Evolutionary conservation across 1,284 basidiomycete species (phyloP), one percentile per base, ranked within the genome.

Genomic region (Naganishia liquefaciens): DNA sequence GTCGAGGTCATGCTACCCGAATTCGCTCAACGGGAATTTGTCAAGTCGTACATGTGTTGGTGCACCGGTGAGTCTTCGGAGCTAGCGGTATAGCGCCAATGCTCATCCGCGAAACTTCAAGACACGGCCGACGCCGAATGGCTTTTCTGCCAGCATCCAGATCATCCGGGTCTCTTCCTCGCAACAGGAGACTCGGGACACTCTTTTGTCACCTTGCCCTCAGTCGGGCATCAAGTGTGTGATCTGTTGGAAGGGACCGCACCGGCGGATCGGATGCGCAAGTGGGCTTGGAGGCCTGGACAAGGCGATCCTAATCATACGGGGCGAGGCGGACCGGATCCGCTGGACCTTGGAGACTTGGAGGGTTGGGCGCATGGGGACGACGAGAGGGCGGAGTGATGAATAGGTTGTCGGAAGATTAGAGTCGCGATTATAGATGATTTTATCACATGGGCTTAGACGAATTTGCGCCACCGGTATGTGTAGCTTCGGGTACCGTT

Each of bases 141-240:
- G 69, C 60, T 77, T 42, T 66, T 76, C 17, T 72, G 71, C 46
- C 71, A 75, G 49, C 69, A 77, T 57, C 75, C 76, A 1, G 58
- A 64, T 25, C 74, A 71, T 70, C 68, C 70, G 30, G 68, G 69
- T 23, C 65, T 77, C 4, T 70, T 70, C 28, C 55, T 77, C 11
- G 75, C 75, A 4, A 72, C 74, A 11, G 75, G 76, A 9, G 74
- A 77, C 61, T 67, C 49, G 66, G 73, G 70, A 11, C 74, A 75
- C 49, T 69, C 73, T 0, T 77, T 77, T 70, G 73, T 76, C 67
- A 77, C 80, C 57, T 68, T 82, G 0, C 81, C 81, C 1, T 73
- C 72, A 33, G 72, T 81, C 15, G 81, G 80, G 5, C 66, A 68
- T 2, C 66, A 80, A 19, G 72, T 81, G 7, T 73, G 69, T 3